Conservation (phyloP, 2,329 filamentous ascomycete species). For the Huntiella decipiens region DNA sequence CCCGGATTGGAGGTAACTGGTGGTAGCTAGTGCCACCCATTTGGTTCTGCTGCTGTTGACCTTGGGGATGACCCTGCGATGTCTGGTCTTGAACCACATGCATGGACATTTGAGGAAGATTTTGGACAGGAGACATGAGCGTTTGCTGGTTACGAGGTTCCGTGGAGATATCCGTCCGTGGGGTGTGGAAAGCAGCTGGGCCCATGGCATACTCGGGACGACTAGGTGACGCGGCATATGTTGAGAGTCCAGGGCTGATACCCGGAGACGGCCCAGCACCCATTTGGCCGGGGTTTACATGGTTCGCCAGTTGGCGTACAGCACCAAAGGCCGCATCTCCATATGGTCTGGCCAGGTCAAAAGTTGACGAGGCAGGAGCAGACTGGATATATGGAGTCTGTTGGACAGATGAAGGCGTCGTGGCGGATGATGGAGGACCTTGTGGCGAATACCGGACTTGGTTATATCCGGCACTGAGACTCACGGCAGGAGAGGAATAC, state of each 20-base stretch:
- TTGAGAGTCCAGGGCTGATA: slow-evolving; percentile 23
- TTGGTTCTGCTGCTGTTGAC: slow-evolving; percentile 5
- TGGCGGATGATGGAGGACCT: background rate
- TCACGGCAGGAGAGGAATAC: slow-evolving; percentile 27
- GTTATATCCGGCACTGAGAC: slow-evolving; percentile 12
- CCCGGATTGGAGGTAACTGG: slow-evolving; percentile 31
- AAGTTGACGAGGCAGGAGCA: slow-evolving; percentile 27
- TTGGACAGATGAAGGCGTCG: slow-evolving; percentile 12
- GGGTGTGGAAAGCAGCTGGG: slow-evolving; percentile 31
- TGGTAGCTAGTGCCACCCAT: slow-evolving; percentile 14
- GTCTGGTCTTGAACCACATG: slow-evolving; percentile 10
- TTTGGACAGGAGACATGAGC: background rate
- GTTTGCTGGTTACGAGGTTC: slow-evolving; percentile 12
- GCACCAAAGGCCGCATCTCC: slow-evolving; percentile 21
- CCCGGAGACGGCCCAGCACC: slow-evolving; percentile 24
- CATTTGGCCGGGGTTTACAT: slow-evolving; percentile 14
- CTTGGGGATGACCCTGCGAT: slow-evolving; percentile 2
- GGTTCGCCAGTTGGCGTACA: slow-evolving; percentile 16
- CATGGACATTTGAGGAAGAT: slow-evolving; percentile 12
- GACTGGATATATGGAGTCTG: slow-evolving; percentile 23
- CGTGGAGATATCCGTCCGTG: slow-evolving; percentile 28
- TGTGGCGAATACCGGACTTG: slow-evolving; percentile 21
- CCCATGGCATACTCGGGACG: slow-evolving; percentile 26
- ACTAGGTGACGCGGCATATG: slow-evolving; percentile 27
- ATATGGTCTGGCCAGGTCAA: slow-evolving; percentile 24